Evolutionary conservation across 495 filamentous ascomycete genomes (phyloP), one percentile per base, ranked within the genome.

Genomic region (Penicillium goetzii): DNA sequence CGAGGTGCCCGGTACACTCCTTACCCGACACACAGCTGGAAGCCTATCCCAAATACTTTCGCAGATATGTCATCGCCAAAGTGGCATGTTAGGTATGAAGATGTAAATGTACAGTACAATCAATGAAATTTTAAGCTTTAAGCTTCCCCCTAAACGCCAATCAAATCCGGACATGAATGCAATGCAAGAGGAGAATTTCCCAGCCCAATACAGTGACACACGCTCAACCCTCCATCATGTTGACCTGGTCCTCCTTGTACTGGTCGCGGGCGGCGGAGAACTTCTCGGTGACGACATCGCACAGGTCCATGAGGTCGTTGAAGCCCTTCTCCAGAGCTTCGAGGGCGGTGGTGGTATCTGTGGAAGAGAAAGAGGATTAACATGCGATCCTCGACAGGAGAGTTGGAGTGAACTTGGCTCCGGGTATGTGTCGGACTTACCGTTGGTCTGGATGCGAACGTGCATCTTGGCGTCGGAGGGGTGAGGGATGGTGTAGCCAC

Each of bases 381-480:
- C 45, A 23, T 40, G 9, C 0, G 21, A 28, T 26, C 6, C 4
- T 34, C 8, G 19, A 41, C 1, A 9, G 34, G 5, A 30, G 10
- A 19, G 34, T 17, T 28, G 26, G 21, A 9, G 54, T 40, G 41
- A 25, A 60, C 14, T 52, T 14, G 15, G 2, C 3, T 19, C n/a
- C 1, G 10, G 36, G 47, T 50, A 47, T 36, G 41, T 25, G 52
- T 12, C 5, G 19, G 19, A 78, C 86, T 69, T 77, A 97, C 95
- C 91, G 66, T 90, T 97, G 57, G 94, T 99, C 78, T 99, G 95
- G 65, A 99, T 97, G 59, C 95, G 86, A 32, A 99, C 77, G 72
- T 97, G 96, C 95, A 99, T 97, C 78, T 96, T 93, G 14, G 87
- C 78, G 72, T 99, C 95, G 19, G 93, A 96, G 36, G 96, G 95